A percentile compares a stretch with the other conserved stretches of the same genome.
Conservation (phyloP, 2,329 filamentous ascomycete species). For the Westerdykella ornata region DNA sequence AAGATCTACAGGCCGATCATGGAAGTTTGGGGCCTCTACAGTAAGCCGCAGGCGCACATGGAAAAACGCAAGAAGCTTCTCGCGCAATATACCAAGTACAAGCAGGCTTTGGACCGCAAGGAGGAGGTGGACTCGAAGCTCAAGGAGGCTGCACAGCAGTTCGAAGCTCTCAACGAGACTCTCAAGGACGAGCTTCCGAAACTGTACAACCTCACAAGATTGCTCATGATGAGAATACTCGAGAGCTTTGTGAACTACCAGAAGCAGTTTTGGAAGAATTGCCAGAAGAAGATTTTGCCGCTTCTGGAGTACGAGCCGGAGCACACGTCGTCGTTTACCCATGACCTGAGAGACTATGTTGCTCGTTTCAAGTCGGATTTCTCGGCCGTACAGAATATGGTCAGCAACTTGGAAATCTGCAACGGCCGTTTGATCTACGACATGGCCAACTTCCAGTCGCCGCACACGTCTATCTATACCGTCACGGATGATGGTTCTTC, state of each 20-base stretch:
- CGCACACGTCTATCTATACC: slow-evolving; percentile 40
- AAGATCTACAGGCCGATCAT: slow-evolving; percentile 81
- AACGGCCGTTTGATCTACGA: slow-evolving; percentile 62
- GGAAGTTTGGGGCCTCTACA: slow-evolving; percentile 69
- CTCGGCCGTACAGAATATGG: slow-evolving; percentile 64
- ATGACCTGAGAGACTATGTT: slow-evolving; percentile 66
- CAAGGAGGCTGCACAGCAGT: slow-evolving; percentile 77
- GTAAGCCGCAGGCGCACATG: slow-evolving; percentile 80
- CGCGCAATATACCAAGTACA: slow-evolving; percentile 76
- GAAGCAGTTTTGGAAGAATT: slow-evolving; percentile 71
- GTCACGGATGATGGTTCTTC: slow-evolving; percentile 35
- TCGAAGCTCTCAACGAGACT: slow-evolving; percentile 83
- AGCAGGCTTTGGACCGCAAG: slow-evolving; percentile 68
- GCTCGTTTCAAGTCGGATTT: slow-evolving; percentile 74
- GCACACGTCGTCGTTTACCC: slow-evolving; percentile 47
- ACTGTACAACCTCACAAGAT: slow-evolving; percentile 73
- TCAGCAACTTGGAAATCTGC: slow-evolving; percentile 66
- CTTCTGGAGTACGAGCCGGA: slow-evolving; percentile 55
- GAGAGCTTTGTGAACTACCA: slow-evolving; percentile 81
- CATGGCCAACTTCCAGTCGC: slow-evolving; percentile 54
- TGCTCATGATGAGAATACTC: slow-evolving; percentile 75
- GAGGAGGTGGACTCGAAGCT: slow-evolving; percentile 86
- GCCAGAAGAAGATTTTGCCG: slow-evolving; percentile 73
- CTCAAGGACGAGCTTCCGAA: slow-evolving; percentile 87
- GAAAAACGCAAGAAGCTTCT: slow-evolving; percentile 92